phyloP scores from a whole-genome alignment of 352 stramenopile species.

The Salisapilia sapeloensis region DNA sequence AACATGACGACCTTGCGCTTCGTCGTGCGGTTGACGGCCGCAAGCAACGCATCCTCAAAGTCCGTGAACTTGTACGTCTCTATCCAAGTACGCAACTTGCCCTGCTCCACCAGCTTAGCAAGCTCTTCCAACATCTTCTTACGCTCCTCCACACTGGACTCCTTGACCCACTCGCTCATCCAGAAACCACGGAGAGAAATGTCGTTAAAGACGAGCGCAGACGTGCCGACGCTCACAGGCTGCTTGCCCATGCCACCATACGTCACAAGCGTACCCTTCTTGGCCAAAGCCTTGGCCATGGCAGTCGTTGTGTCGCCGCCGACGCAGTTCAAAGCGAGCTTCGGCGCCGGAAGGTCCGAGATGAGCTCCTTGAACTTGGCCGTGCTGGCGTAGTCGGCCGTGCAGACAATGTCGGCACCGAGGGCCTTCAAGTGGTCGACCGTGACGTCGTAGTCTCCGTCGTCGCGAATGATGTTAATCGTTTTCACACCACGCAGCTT shows the following conservation, averaged over 20 bases:
- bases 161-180: constrained; percentile 70
- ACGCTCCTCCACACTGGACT: constrained; percentile 39
- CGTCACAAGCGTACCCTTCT: constrained; percentile 64
- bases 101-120: constrained; percentile 35
- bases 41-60: constrained; percentile 60
- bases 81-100: constrained; percentile 73
- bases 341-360: constrained; percentile 61
- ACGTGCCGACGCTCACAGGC: constrained; percentile 39
- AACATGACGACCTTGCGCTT: constrained; percentile 75
- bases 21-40: constrained; percentile 56
- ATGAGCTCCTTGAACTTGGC: constrained; percentile 78
- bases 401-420: constrained; percentile 56
- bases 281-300: constrained; percentile 45
- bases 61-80: constrained; percentile 75
- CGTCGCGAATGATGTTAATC: constrained; percentile 80
- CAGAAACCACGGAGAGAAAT: constrained; percentile 81
- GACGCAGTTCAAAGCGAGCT: constrained; percentile 73
- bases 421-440: constrained; percentile 68
- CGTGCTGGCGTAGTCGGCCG: constrained; percentile 49
- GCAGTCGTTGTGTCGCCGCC: constrained; percentile 51
- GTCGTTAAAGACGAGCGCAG: constrained; percentile 72
- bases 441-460: constrained; percentile 59
- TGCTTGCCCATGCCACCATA: constrained; percentile 74
- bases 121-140: constrained; percentile 51
- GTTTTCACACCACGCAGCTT: constrained; percentile 76